A percentile compares a stretch with the other conserved stretches of the same genome.
These are phyloP conservation scores for Pelargonium australe DNA, from an alignment of 441 rosid species.

Conservation along the genomic window DNA sequence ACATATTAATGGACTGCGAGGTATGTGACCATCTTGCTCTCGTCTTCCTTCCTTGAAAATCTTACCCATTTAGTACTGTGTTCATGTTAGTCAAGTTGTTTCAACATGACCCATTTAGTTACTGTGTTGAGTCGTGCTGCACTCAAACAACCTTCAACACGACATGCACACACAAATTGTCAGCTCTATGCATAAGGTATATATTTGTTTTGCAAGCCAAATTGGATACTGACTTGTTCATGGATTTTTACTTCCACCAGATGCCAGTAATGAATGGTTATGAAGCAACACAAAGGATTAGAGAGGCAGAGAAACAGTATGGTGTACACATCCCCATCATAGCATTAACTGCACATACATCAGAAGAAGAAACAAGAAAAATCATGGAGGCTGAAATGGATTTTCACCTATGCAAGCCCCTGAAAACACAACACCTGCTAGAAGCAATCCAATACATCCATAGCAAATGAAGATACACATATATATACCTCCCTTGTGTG, in stretches of 20 bases:
- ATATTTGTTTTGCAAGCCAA: no score
- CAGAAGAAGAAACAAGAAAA: neutral
- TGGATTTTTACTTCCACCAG: neutral
- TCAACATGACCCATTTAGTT: no score
- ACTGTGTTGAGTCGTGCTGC: no score
- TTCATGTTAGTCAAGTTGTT: no score
- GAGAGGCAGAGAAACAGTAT: neutral
- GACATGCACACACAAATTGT: no score
- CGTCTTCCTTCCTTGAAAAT: no score
- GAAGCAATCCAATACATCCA: neutral
- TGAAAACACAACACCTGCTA: neutral
- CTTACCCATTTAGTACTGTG: no score
- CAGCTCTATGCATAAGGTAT: no score
- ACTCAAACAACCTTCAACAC: no score
- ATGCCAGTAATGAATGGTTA: neutral
- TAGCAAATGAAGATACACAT: no score
- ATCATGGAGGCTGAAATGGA: neutral
- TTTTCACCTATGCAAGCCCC: neutral
- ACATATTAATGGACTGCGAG: constrained; percentile 74
- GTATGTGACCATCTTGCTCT: constrained; percentile 23
- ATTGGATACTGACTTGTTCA: no score
- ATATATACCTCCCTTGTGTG: no score
- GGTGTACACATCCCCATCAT: neutral
- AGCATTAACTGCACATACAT: neutral
- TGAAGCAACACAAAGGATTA: neutral